Evolutionary conservation across 495 filamentous ascomycete species (phyloP).

Genomic region (Neurospora sp.): DNA sequence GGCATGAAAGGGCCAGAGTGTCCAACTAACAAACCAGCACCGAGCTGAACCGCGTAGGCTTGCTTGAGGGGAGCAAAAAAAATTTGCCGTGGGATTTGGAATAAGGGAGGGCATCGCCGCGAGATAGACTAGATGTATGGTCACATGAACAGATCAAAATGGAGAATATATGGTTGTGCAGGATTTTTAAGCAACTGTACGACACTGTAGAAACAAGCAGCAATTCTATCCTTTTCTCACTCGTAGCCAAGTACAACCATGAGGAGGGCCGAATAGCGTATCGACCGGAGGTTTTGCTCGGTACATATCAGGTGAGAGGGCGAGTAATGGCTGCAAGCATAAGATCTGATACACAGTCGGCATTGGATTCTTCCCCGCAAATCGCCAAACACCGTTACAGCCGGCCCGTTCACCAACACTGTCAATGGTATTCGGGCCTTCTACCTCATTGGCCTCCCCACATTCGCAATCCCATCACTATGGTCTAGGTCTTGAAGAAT

Average conservation of each 20-base stretch:
- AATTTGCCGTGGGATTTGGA: background rate
- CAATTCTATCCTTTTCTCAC: background rate
- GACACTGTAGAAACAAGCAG: background rate
- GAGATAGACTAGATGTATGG: background rate
- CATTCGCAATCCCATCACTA: background rate
- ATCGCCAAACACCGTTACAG: background rate
- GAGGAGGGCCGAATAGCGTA: background rate
- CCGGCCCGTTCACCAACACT: background rate
- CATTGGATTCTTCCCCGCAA: background rate
- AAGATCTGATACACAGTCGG: background rate
- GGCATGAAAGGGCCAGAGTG: background rate
- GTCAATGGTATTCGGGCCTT: constrained; percentile 5
- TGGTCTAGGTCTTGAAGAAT: background rate
- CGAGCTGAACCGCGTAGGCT: background rate
- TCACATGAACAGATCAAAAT: background rate
- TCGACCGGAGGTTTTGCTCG: background rate
- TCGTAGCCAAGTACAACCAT: background rate
- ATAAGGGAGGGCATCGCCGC: background rate
- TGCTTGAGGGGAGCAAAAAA: background rate
- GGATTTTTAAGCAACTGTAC: background rate
- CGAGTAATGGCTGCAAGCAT: background rate
- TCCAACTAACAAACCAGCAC: background rate
- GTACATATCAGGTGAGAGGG: background rate
- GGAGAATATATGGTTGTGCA: background rate
- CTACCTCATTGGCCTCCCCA: background rate